A percentile compares a stretch with the other conserved stretches of the same genome.
Evolutionary conservation across 805 yeast species (phyloP).

Genomic region (Candida hungchunana): DNA sequence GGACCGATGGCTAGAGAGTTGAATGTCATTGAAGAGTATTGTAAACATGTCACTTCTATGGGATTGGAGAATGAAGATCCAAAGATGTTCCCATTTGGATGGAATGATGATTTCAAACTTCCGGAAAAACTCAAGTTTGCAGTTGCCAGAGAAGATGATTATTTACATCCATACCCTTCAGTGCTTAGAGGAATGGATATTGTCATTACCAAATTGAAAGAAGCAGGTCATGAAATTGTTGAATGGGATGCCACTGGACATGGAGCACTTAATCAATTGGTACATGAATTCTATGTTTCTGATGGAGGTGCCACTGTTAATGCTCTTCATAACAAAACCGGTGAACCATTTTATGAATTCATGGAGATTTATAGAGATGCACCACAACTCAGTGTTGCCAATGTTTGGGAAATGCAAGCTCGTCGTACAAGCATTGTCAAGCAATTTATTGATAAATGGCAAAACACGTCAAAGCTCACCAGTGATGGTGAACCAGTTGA

Average conservation of each 20-base stretch:
- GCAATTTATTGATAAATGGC: slow-evolving; percentile 39
- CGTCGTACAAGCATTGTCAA: slow-evolving; percentile 35
- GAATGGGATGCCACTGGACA: slow-evolving; percentile 41
- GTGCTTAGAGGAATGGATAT: slow-evolving; percentile 39
- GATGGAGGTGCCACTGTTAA: slow-evolving; percentile 37
- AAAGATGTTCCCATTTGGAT: slow-evolving; percentile 35
- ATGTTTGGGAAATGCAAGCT: slow-evolving; percentile 39
- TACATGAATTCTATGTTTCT: slow-evolving; percentile 29
- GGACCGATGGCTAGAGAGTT: slow-evolving; percentile 43
- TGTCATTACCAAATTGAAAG: slow-evolving; percentile 27
- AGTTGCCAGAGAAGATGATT: slow-evolving; percentile 37
- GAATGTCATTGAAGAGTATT: slow-evolving; percentile 32
- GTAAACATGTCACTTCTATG: slow-evolving; percentile 25
- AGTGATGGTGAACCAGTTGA: slow-evolving; percentile 39
- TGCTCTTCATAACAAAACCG: slow-evolving; percentile 32
- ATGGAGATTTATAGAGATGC: slow-evolving; percentile 36
- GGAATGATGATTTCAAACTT: slow-evolving; percentile 30
- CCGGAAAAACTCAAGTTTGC: slow-evolving; percentile 38
- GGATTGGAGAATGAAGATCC: slow-evolving; percentile 41
- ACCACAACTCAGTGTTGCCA: slow-evolving; percentile 43
- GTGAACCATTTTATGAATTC: slow-evolving; percentile 40
- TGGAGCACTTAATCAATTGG: slow-evolving; percentile 28
- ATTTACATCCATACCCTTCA: slow-evolving; percentile 46
- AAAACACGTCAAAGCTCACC: slow-evolving; percentile 30
- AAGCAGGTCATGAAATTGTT: slow-evolving; percentile 47